A percentile compares a stretch with the other conserved stretches of the same genome.
These are phyloP conservation scores for Gaultheria prostrata DNA, from an alignment of 148 eudicot species.

Conservation along the genomic window DNA sequence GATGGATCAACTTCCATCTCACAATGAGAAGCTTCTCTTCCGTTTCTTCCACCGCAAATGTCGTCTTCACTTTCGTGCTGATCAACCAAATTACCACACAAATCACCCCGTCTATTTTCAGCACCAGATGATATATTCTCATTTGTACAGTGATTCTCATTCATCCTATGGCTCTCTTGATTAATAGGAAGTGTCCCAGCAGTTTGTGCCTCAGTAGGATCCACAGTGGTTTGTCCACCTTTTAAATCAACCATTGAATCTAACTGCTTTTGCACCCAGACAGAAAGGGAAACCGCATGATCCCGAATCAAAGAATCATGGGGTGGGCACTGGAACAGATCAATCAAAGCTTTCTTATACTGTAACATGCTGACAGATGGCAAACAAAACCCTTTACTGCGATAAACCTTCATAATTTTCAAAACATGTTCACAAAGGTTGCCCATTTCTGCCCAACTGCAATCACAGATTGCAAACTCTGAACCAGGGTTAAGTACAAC, in stretches of 20 bases:
- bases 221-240: constrained; percentile 21
- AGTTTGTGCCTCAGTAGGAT: constrained; percentile 23
- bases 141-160: constrained; percentile 9
- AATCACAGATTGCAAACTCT: constrained; percentile 68
- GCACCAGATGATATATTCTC: constrained; percentile 11
- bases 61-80: constrained; percentile 14
- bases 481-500: constrained; percentile 69
- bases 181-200: neutral
- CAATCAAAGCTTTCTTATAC: constrained; percentile 59
- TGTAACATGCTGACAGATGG: constrained; percentile 66
- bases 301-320: constrained; percentile 80
- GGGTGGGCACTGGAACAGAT: constrained; percentile 60
- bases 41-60: constrained; percentile 16
- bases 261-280: constrained; percentile 69
- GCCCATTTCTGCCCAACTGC: constrained; percentile 61
- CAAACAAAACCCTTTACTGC: constrained; percentile 34
- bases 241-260: constrained; percentile 30
- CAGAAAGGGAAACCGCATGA: constrained; percentile 80
- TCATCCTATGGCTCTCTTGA: constrained; percentile 10
- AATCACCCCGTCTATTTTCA: constrained; percentile 18
- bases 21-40: constrained; percentile 17
- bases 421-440: constrained; percentile 85
- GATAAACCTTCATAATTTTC: constrained; percentile 49
- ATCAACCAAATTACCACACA: constrained; percentile 16
- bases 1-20: constrained; percentile 62